Percentiles rank a stretch among this genome's conserved stretches.
Evolutionary conservation across 139 green algal genomes (phyloP).

Genomic region (Ulvella scutata): DNA sequence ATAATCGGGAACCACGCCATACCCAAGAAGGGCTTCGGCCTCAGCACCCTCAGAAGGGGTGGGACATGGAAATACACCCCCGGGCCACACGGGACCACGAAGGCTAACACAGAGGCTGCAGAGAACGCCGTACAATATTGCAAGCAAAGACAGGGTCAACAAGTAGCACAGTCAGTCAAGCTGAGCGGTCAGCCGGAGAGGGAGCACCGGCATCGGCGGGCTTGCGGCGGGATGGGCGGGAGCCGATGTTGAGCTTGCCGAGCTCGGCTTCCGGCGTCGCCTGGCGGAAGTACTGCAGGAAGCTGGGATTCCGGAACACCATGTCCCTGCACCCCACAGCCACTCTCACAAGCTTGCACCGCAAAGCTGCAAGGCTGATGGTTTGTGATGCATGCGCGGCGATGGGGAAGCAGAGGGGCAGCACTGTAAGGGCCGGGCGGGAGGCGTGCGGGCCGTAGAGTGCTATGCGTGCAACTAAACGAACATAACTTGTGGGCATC

Average conservation of each 20-base stretch:
- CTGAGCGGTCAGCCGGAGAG: too few species aligned
- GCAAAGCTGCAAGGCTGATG: background rate
- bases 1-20: too few species aligned
- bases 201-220: background rate
- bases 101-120: too few species aligned
- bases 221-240: conserved; percentile 46
- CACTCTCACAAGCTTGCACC: background rate
- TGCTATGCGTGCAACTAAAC: conserved; percentile 19
- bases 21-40: too few species aligned
- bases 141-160: too few species aligned
- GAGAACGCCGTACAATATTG: too few species aligned
- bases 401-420: background rate
- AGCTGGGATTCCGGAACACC: conserved; percentile 69
- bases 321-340: conserved; percentile 11
- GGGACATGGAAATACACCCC: too few species aligned
- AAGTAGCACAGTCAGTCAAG: too few species aligned
- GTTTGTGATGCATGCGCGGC: background rate
- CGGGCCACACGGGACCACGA: too few species aligned
- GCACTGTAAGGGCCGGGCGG: background rate
- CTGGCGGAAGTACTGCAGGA: conserved; percentile 81
- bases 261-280: conserved; percentile 88
- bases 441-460: background rate
- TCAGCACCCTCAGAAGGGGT: too few species aligned
- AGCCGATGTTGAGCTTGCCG: conserved; percentile 92
- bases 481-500: too few species aligned